phyloP scores from a whole-genome alignment of 192 early-diverging fungal species.

The Funneliformis mosseae region DNA sequence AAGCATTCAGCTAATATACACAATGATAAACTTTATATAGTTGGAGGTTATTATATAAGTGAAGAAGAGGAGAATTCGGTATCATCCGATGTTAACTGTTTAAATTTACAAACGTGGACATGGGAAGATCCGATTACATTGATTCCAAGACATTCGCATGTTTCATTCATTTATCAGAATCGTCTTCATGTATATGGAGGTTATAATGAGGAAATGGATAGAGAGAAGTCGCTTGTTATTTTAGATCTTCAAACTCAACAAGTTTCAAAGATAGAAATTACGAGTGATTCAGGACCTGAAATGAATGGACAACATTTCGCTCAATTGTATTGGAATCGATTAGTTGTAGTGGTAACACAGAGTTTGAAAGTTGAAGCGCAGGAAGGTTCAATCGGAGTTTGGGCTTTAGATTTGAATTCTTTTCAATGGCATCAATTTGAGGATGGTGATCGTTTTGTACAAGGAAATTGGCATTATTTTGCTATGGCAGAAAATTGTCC shows the following conservation, averaged over 20 bases:
- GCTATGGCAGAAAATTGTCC: conserved; percentile 55
- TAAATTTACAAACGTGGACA: conserved; percentile 59
- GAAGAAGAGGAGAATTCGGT: conserved; percentile 30
- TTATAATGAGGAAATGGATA: conserved; percentile 57
- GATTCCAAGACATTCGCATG: conserved; percentile 56
- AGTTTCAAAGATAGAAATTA: conserved; percentile 52
- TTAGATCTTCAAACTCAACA: conserved; percentile 52
- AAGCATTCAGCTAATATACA: conserved; percentile 65
- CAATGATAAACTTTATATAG: conserved; percentile 65
- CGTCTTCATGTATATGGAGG: conserved; percentile 67
- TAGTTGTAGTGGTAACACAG: conserved; percentile 58
- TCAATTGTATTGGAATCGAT: conserved; percentile 60
- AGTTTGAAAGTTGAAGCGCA: conserved; percentile 42
- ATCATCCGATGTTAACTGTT: conserved; percentile 40
- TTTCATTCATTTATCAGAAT: conserved; percentile 54
- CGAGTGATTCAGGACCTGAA: conserved; percentile 52
- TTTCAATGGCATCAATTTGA: conserved; percentile 55
- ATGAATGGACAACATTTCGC: conserved; percentile 62
- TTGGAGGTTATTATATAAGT: conserved; percentile 50
- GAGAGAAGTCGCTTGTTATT: conserved; percentile 54
- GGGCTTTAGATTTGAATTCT: conserved; percentile 59
- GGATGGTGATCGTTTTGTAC: conserved; percentile 36
- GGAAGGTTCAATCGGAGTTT: conserved; percentile 57
- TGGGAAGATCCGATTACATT: conserved; percentile 61
- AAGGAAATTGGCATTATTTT: conserved; percentile 61